Evolutionary conservation across 768 basidiomycete species (phyloP), one percentile per base, ranked within the genome.

Genomic region (Termitomyces sp.): DNA sequence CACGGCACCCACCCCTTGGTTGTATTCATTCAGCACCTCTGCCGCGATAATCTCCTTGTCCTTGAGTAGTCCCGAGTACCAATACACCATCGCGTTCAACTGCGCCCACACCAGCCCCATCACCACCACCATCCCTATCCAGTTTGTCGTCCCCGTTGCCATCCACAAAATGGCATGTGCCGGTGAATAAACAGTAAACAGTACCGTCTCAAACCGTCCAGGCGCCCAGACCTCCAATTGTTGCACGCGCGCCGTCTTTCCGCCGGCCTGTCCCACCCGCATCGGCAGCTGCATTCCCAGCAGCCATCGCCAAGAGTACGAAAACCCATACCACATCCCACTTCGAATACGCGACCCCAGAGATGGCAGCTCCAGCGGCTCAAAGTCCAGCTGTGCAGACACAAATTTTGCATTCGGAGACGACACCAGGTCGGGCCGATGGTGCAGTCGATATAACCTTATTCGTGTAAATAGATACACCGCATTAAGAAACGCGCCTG

Each of bases 11-110:
- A 91, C 92, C 72, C 82, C 84, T 69, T 85, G 77, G 60, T 94
- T 89, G 65, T 94, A 94, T 71, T 94, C 92, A 65, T 85, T 82
- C 80, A 94, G 79, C 18, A 93, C 89, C 67, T 93, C 92, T 3
- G 87, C 82, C 10, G 88, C 81, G 57, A 94, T 81, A 47, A 91
- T 82, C 40, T 80, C 83, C 62, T 79, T 84, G 74, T 94, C 92
- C 67, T 90, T 93, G 18, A 93, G 49, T 58, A 92, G 68, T 1
- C 78, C 75, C 36, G 82, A 80, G 71, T 88, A 94, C 46, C 82
- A 79, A 52, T 75, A 74, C 13, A 76, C 80, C 61, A 86, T 62
- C 10, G 68, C 72, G 53, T 82, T 76, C 47, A 84, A 65, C 86
- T 90, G 89, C 42, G 80, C 71, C 2, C 88, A 79, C 20, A 89